Percentiles rank a stretch among this genome's conserved stretches.
phyloP scores from a whole-genome alignment of 2,329 filamentous ascomycete species.

The Plectosphaerella plurivora region DNA sequence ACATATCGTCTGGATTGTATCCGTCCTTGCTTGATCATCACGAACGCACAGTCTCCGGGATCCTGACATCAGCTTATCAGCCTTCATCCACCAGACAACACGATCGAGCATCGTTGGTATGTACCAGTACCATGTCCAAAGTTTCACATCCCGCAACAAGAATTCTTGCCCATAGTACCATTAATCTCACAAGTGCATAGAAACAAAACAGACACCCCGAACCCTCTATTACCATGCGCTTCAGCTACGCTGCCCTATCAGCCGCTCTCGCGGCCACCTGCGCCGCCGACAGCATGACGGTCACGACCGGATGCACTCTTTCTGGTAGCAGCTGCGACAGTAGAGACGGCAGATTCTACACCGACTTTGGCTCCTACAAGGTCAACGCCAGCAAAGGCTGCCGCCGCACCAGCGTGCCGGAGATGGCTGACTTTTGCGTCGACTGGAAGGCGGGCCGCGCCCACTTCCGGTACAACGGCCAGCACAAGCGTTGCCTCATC shows the following conservation, averaged over 20 bases:
- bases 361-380: constrained; percentile 1
- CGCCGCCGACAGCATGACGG: neutral
- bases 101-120: no score
- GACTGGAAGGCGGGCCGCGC: constrained; percentile 3
- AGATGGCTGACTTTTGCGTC: constrained; percentile 7
- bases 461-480: constrained; percentile 6
- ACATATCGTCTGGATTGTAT: no score
- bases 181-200: no score
- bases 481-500: constrained; percentile 9
- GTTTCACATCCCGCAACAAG: no score
- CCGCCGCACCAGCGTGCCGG: constrained; percentile 7
- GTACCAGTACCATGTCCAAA: no score
- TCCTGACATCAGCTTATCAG: no score
- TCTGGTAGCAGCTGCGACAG: neutral
- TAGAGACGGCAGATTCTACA: neutral
- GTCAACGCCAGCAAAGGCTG: constrained; percentile 8
- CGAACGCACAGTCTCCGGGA: no score
- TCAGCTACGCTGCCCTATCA: neutral
- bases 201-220: no score
- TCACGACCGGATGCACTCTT: neutral
- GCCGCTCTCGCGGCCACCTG: neutral
- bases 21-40: no score
- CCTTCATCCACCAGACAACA: no score
- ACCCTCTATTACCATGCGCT: constrained; percentile 1
- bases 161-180: no score